Conservation (phyloP, 495 filamentous ascomycete species). For the Durotheca rogersii region DNA sequence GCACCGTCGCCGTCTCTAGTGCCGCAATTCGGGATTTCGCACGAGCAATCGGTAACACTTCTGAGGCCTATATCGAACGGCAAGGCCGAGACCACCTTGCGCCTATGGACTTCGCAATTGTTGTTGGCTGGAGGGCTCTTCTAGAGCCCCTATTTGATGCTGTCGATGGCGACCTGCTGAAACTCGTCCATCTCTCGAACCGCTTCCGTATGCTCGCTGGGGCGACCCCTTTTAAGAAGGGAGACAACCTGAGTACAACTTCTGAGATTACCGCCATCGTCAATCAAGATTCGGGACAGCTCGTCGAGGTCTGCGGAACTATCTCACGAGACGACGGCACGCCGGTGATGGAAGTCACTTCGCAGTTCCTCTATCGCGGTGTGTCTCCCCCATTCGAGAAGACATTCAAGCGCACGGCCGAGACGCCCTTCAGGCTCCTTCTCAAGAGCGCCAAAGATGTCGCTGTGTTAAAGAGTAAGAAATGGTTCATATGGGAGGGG, state of each 20-base stretch:
- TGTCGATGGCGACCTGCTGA: constrained; percentile 82
- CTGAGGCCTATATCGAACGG: constrained; percentile 83
- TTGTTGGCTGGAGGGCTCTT: constrained; percentile 90
- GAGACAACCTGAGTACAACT: constrained; percentile 75
- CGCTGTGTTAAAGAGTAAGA: constrained; percentile 82
- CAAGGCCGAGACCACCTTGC: constrained; percentile 82
- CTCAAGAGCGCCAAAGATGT: constrained; percentile 74
- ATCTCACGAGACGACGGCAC: constrained; percentile 67
- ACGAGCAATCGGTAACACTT: constrained; percentile 85
- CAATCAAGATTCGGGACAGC: constrained; percentile 87
- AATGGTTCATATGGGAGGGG: constrained; percentile 72
- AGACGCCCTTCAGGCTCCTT: constrained; percentile 78
- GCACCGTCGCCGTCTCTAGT: constrained; percentile 68
- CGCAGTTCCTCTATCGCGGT: constrained; percentile 84
- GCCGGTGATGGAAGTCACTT: constrained; percentile 85
- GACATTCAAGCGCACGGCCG: constrained; percentile 84
- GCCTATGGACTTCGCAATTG: constrained; percentile 91
- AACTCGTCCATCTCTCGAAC: constrained; percentile 82
- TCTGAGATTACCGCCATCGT: constrained; percentile 86
- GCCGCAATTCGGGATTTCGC: constrained; percentile 86
- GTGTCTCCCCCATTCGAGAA: constrained; percentile 80
- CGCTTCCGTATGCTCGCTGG: constrained; percentile 88
- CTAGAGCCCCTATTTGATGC: constrained; percentile 87
- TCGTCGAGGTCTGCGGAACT: constrained; percentile 87
- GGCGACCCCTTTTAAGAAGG: constrained; percentile 78